Percentiles rank a stretch among this genome's conserved stretches.
Conservation (phyloP, 129 eudicot genomes). For the Saussurea involucrata region DNA sequence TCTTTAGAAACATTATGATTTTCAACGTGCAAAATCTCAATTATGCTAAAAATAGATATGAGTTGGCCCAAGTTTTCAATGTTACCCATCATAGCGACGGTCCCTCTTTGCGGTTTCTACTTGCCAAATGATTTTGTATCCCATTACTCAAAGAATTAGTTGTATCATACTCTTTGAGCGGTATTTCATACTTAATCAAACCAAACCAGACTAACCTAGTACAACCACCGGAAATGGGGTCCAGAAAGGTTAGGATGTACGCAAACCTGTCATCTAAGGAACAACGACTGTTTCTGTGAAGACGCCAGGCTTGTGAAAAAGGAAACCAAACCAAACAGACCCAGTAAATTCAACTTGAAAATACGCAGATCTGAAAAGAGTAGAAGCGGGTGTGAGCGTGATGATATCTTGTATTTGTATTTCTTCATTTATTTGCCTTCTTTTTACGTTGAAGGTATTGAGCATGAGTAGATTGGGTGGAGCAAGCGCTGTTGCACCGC, state of each 20-base stretch:
- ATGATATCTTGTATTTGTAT: neutral
- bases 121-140: neutral
- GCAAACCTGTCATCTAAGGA: too few relatives aligned
- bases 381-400: too few relatives aligned
- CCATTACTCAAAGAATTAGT: constrained; percentile 11
- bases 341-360: too few relatives aligned
- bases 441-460: constrained; percentile 58
- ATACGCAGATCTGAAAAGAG: too few relatives aligned
- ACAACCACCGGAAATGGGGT: too few relatives aligned
- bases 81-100: constrained; percentile 20
- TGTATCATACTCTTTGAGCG: constrained; percentile 4
- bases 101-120: constrained; percentile 25
- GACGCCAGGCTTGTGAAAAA: neutral
- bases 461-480: constrained; percentile 99
- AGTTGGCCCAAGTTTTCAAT: constrained; percentile 12
- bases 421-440: neutral
- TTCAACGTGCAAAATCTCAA: constrained; percentile 15
- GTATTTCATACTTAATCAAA: neutral
- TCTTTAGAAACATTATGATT: constrained; percentile 21
- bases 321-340: neutral
- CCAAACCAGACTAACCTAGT: too few relatives aligned
- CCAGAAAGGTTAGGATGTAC: too few relatives aligned
- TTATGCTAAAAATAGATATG: constrained; percentile 22
- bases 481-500: constrained; percentile 97
- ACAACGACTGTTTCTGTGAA: neutral